Base-by-base conservation (phyloP, 2,329 filamentous ascomycete species). In the Sporothrix schenckii region DNA sequence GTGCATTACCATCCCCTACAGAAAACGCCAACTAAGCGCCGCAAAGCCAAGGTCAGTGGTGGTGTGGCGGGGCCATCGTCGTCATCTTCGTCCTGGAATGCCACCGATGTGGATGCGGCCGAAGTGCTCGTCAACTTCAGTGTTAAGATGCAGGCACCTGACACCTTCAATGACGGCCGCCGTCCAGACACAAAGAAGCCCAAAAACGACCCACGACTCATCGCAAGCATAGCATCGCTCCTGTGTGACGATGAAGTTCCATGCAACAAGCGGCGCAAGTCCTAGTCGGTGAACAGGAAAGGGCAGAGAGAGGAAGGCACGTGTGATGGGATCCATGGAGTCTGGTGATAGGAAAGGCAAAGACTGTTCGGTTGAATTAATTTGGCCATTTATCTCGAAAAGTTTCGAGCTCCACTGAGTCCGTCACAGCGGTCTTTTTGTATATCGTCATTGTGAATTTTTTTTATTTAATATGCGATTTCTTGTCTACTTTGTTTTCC, bases 61-160 rank as follows among this genome's bases (percentile, higher is more conserved):
- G 41, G 52, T 2, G 34, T 7, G 7, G 50, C 27, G 13, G 66
- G 50, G 13, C 11, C 30, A 9, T 67, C 49, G 24, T 19, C 50
- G 4, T 52, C 52, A 39, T 39, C 61, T 4, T 39, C 41, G 19
- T 3, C 44, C 3, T 66, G 58, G 56, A 52, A 39, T n/a, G 52
- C 69, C 16, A 34, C 14, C 2, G 72, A 73, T 27, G 27, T 69
- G 21, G 39, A 63, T 39, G 70, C 70, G 0, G 72, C 72, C 3
- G 67, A 67, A 58, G 44, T 72, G 66, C 69, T 73, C 21, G 70
- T 72, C 30, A 67, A 68, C 21, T 68, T 72, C 21, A 24, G 71
- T 34, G 66, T 19, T 2, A 53, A 68, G 30, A 49, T 30, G 19
- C 53, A 47, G 13, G 10, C 58, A 19, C 21, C n/a, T 58, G 27